Evolutionary conservation across 2,329 filamentous ascomycete species (phyloP).

Genomic region (Ceratocystis smalleyi): DNA sequence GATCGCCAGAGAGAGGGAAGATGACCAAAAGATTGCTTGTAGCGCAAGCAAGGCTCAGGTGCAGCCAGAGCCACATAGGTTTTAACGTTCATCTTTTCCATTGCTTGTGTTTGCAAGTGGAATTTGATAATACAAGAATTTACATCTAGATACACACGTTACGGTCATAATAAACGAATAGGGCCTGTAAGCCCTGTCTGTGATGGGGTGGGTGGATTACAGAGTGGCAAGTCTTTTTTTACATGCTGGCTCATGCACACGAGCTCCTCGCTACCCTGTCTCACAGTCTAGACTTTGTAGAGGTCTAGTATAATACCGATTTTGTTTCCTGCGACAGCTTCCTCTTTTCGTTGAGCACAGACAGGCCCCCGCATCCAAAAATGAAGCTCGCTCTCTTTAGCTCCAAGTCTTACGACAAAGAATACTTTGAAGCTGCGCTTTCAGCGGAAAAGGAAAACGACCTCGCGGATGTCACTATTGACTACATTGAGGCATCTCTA

Average conservation of each 20-base stretch:
- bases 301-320: too few relatives aligned
- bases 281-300: too few relatives aligned
- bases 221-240: not conserved
- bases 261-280: too few relatives aligned
- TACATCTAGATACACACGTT: not conserved
- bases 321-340: too few relatives aligned
- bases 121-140: not conserved
- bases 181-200: not conserved
- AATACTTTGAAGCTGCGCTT: conserved; percentile 34
- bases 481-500: conserved; percentile 44
- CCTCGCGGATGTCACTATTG: conserved; percentile 30
- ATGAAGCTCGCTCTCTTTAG: conserved; percentile 51
- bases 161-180: not conserved
- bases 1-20: not conserved
- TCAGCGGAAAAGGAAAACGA: conserved; percentile 22
- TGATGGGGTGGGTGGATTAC: too few relatives aligned
- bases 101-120: not conserved
- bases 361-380: not conserved
- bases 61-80: not conserved
- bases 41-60: not conserved
- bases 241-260: not conserved
- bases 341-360: not conserved
- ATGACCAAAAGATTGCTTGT: not conserved
- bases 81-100: not conserved
- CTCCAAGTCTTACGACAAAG: conserved; percentile 46